Evolutionary conservation across 169 alveolate genomes (phyloP).

Genomic region (Plasmodium vivax): DNA sequence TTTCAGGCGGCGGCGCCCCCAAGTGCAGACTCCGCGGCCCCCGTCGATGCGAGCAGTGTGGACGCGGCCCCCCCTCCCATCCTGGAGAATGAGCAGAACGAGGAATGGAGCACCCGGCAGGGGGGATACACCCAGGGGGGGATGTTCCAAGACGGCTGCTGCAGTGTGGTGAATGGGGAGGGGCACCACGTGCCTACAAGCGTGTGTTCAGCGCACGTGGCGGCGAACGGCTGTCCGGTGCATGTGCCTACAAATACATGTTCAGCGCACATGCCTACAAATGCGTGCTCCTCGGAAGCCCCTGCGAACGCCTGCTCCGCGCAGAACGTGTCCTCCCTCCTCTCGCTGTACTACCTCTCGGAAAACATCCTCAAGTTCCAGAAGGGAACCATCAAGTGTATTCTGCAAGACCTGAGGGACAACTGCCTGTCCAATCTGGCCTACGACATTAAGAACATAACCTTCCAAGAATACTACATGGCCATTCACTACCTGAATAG

Average conservation of each 20-base stretch:
- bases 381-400: constrained; percentile 75
- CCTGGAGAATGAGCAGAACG: not conserved
- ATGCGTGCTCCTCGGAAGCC: not conserved
- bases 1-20: not conserved
- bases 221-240: not conserved
- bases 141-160: not conserved
- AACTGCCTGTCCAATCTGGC: constrained; percentile 67
- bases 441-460: constrained; percentile 41
- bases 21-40: not conserved
- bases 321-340: constrained; percentile 43
- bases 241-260: not conserved
- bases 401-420: constrained; percentile 75
- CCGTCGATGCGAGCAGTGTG: not conserved
- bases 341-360: constrained; percentile 42
- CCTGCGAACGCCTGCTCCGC: not conserved
- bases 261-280: not conserved
- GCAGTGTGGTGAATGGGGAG: not conserved
- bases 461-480: constrained; percentile 74
- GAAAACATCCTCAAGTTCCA: constrained; percentile 73
- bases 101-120: not conserved
- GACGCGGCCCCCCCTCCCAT: not conserved
- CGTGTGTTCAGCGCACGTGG: not conserved
- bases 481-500: constrained; percentile 65
- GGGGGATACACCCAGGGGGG: not conserved
- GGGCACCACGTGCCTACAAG: not conserved